These are phyloP conservation scores for Rhizopogon salebrosus DNA, from an alignment of 768 basidiomycete species.

Conservation along the genomic window DNA sequence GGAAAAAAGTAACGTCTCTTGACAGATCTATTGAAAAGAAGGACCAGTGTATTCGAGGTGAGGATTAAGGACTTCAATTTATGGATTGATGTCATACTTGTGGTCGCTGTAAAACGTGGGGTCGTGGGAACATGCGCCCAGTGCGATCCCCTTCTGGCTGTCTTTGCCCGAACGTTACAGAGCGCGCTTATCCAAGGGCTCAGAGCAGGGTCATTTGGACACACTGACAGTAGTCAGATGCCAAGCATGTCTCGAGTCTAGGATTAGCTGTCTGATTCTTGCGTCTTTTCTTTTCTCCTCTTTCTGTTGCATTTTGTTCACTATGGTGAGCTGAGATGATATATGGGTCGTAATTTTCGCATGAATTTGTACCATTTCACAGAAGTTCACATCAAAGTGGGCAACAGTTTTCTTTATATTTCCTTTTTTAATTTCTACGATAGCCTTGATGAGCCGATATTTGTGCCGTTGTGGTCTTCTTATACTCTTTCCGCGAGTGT, in stretches of 20 bases:
- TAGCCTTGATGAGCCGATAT: conserved; percentile 10
- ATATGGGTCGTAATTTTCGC: conserved; percentile 5
- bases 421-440: conserved; percentile 8
- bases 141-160: conserved; percentile 1
- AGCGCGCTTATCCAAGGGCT: not conserved
- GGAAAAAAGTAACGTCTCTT: not conserved
- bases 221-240: conserved; percentile 13
- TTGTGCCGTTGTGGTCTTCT: conserved; percentile 22
- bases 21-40: not conserved
- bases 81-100: conserved; percentile 22
- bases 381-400: not conserved
- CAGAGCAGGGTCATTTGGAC: conserved; percentile 1
- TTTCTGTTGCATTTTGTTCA: conserved; percentile 13
- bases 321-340: not conserved
- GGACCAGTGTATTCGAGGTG: conserved; percentile 18
- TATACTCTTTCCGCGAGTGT: conserved; percentile 27
- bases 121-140: conserved; percentile 28
- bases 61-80: not conserved
- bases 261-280: conserved; percentile 9
- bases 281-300: conserved; percentile 11
- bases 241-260: not conserved
- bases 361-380: conserved; percentile 13
- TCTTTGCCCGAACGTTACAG: not conserved
- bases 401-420: conserved; percentile 1
- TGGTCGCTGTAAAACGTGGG: conserved; percentile 37